Evolutionary conservation across 2,329 filamentous ascomycete species (phyloP), one percentile per base, ranked within the genome.

Genomic region (Ceratocystis huliohia): DNA sequence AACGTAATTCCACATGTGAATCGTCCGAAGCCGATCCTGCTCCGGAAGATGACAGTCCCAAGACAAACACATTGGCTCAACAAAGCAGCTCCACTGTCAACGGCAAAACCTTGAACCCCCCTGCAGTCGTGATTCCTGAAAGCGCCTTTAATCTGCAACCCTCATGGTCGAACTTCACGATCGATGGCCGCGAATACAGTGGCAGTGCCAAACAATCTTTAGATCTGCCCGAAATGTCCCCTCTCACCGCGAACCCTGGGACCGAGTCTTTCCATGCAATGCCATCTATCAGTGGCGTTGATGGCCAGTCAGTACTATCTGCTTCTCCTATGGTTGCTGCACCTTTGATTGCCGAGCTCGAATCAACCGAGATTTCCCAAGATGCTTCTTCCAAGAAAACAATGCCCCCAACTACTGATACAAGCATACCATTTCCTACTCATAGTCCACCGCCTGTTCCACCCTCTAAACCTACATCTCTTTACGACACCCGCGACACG

Each of bases 131-230:
- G 63, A 72, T 77, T 64, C 73, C 78, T 53, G 73, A 75, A 68
- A 76, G 83, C 67, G 77, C 82, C 46, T 73, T 75, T 22, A 85
- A 82, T 69, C 80, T 83, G 62, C 79, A 81, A 65, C 84, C 82
- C 1, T 76, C 78, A n/a, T 85, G 83, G 83, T 85, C 83, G 30
- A 82, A 85, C 70, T 80, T 82, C 68, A 83, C 82, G 0, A 75
- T 84, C 8, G 81, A 82, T 17, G 84, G 81, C 67, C 77, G 75
- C 22, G 80, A 82, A 68, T 67, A 56, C 67, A 65, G 15, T 25
- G 61, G 62, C 17, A 63, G 66, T 56, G 28, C 48, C 17, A 66
- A 68, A 22, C 65, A 56, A 48, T 65, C n/a, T 61, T 62, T 25
- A 37, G 64, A 61, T 63, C 41, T 45, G 61, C 64, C 63, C 7